phyloP scores from a whole-genome alignment of 441 rosid species.

The Raphanus hybrid region DNA sequence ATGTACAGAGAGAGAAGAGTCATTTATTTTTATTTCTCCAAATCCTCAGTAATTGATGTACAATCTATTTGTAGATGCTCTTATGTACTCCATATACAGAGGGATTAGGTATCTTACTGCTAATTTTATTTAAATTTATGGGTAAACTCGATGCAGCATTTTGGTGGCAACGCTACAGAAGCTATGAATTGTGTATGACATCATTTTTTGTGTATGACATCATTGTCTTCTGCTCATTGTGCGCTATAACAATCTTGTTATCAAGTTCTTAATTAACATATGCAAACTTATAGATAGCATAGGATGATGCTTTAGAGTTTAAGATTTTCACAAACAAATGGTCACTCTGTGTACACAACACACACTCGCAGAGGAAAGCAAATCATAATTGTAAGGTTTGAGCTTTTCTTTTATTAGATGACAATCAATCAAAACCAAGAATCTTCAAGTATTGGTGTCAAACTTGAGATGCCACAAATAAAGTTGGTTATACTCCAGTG shows the following conservation, averaged over 20 bases:
- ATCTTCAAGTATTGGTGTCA: background rate
- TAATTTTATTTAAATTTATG: too few species aligned
- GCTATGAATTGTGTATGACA: constrained; percentile 43
- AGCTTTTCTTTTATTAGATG: background rate
- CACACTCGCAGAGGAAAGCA: background rate
- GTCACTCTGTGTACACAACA: background rate
- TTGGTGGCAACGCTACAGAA: constrained; percentile 69
- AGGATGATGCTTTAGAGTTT: too few species aligned
- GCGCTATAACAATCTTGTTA: too few species aligned
- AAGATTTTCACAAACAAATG: constrained; percentile 13
- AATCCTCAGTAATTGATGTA: too few species aligned
- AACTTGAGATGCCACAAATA: background rate
- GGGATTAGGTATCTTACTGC: too few species aligned
- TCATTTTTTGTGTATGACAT: too few species aligned
- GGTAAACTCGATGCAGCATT: constrained; percentile 90
- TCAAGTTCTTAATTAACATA: background rate
- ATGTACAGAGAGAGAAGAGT: too few species aligned
- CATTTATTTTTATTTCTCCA: too few species aligned
- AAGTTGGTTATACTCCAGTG: constrained; percentile 54
- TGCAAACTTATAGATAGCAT: constrained; percentile 13
- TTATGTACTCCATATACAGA: too few species aligned
- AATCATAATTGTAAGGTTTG: background rate
- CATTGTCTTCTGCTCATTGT: too few species aligned
- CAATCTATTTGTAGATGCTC: too few species aligned
- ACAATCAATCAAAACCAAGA: constrained; percentile 16